A percentile compares a stretch with the other conserved stretches of the same genome.
Conservation (phyloP, 2,329 filamentous ascomycete genomes). For the Fusarium sp. region DNA sequence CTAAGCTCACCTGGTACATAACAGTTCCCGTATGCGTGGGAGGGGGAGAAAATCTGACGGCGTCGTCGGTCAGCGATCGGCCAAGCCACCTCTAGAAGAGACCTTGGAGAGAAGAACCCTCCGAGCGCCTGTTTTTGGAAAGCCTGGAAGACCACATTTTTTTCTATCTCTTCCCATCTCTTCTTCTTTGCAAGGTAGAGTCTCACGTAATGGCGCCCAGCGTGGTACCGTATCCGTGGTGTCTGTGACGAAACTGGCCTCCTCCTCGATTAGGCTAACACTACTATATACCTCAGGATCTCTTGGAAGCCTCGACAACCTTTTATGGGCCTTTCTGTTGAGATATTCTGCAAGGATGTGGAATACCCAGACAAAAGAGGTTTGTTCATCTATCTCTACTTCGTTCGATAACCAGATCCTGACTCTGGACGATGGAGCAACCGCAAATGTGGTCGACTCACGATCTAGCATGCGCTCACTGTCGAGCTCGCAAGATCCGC, state of each 20-base stretch:
- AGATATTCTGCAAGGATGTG: conserved; percentile 32
- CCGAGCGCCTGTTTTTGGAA: background rate
- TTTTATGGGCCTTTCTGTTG: background rate
- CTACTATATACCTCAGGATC: conserved; percentile 11
- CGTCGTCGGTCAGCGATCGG: conserved; percentile 19
- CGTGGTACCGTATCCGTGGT: conserved; percentile 25
- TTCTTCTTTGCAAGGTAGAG: conserved; percentile 19
- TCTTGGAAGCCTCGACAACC: background rate
- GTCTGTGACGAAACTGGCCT: conserved; percentile 24
- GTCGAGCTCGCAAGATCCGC: conserved; percentile 44
- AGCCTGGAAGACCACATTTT: background rate
- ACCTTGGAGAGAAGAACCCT: background rate
- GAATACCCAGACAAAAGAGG: conserved; percentile 43
- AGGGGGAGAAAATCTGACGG: conserved; percentile 24
- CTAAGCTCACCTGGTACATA: conserved; percentile 32
- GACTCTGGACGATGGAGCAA: conserved; percentile 28
- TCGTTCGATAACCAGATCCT: conserved; percentile 9
- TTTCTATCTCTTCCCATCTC: background rate
- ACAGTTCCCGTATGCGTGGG: conserved; percentile 11
- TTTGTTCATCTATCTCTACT: conserved; percentile 17
- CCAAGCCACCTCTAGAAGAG: conserved; percentile 37
- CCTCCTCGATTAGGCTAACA: conserved; percentile 4
- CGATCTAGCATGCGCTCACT: conserved; percentile 46
- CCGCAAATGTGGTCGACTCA: conserved; percentile 47
- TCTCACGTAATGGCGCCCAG: conserved; percentile 37